Evolutionary conservation across 441 rosid genomes (phyloP).

Genomic region (Hura crepitans): DNA sequence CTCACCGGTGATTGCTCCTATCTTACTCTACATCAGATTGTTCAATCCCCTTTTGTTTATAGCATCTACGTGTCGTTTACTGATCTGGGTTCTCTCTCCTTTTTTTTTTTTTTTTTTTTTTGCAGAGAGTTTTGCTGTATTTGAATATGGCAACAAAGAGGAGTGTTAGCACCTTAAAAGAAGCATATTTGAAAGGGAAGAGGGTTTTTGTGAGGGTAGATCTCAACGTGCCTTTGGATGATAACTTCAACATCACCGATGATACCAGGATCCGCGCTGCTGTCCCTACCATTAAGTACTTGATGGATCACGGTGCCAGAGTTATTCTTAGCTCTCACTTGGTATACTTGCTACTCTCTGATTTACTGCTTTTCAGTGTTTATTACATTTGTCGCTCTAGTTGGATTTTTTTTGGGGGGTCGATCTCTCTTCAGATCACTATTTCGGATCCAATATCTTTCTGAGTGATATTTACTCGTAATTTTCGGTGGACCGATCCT

Average conservation of each 20-base stretch:
- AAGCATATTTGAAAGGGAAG: conserved; percentile 87
- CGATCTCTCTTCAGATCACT: background rate
- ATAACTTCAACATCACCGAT: conserved; percentile 76
- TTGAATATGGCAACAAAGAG: conserved; percentile 69
- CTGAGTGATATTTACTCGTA: background rate
- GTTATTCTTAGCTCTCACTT: conserved; percentile 62
- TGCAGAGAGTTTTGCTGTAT: conserved; percentile 8
- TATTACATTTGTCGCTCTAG: background rate
- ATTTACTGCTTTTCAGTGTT: background rate
- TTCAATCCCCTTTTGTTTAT: conserved; percentile 1
- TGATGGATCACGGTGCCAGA: conserved; percentile 60
- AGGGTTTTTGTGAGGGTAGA: conserved; percentile 89
- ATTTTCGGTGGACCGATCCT: background rate
- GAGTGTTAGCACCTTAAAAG: conserved; percentile 67
- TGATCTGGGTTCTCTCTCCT: conserved; percentile 12
- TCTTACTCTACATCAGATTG: too few relatives aligned
- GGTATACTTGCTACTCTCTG: conserved; percentile 15
- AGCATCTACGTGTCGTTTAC: background rate
- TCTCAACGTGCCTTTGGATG: conserved; percentile 92
- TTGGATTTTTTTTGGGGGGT: background rate
- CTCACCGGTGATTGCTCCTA: background rate
- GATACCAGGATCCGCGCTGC: conserved; percentile 91
- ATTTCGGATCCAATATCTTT: background rate
- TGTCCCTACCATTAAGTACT: conserved; percentile 83
- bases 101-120: conserved; percentile 3